Percentiles rank a stretch among this genome's conserved stretches.
Evolutionary conservation across 2,329 filamentous ascomycete species (phyloP).

Genomic region (Trichophyton schoenleinii): DNA sequence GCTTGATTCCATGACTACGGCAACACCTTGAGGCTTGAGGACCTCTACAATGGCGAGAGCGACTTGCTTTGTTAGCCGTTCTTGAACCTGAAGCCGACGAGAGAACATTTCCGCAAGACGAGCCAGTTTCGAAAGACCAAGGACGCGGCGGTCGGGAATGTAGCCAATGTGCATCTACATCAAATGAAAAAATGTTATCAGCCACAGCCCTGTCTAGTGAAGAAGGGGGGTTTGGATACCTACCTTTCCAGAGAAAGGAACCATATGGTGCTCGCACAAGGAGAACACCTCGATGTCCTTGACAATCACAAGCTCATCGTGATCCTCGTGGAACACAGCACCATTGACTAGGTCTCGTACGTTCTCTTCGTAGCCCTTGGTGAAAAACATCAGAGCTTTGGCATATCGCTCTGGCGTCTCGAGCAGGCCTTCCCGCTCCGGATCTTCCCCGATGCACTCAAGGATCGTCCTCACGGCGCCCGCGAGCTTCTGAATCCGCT

Average conservation of each 20-base stretch:
- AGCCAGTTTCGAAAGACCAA: conserved; percentile 89
- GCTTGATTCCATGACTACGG: conserved; percentile 92
- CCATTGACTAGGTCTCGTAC: conserved; percentile 81
- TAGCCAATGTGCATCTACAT: conserved; percentile 94
- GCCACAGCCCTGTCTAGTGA: background rate
- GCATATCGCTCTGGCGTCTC: conserved; percentile 74
- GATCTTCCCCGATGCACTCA: conserved; percentile 55
- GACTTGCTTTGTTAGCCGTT: conserved; percentile 90
- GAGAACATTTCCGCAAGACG: conserved; percentile 96
- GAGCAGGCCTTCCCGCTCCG: conserved; percentile 50
- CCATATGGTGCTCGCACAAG: conserved; percentile 92
- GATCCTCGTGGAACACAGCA: conserved; percentile 90
- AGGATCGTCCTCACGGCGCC: conserved; percentile 52
- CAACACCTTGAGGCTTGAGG: conserved; percentile 84
- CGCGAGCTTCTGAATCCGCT: conserved; percentile 47
- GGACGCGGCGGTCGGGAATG: conserved; percentile 80
- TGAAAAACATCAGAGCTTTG: conserved; percentile 90
- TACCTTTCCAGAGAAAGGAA: conserved; percentile 92
- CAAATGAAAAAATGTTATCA: conserved; percentile 8
- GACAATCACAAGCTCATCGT: conserved; percentile 94
- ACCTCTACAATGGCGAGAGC: conserved; percentile 88
- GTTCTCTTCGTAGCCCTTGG: conserved; percentile 93
- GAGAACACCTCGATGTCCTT: conserved; percentile 95
- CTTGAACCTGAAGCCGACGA: conserved; percentile 85
- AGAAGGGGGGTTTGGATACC: background rate